These are phyloP conservation scores for Wickerhamomyces sydowiorum DNA, from an alignment of 805 yeast genomes.

Conservation along the genomic window DNA sequence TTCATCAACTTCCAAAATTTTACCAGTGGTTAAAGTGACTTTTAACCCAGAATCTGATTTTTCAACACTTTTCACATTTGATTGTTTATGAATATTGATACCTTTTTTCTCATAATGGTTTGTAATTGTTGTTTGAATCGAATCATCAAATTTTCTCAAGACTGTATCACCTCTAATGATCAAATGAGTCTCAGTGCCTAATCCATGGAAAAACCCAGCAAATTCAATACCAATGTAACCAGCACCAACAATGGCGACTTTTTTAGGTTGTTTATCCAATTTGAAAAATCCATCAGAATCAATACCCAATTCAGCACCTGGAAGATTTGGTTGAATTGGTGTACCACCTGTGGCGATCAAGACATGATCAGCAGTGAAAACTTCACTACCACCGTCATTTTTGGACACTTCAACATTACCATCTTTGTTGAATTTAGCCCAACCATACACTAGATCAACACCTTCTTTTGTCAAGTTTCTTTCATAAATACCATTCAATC, in stretches of 20 bases:
- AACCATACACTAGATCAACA: slow-evolving; percentile 82
- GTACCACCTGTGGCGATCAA: slow-evolving; percentile 93
- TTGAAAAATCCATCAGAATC: slow-evolving; percentile 90
- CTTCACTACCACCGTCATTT: slow-evolving; percentile 51
- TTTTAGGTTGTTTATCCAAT: slow-evolving; percentile 76
- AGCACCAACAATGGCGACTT: slow-evolving; percentile 94
- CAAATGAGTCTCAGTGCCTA: slow-evolving; percentile 82
- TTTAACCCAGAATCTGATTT: slow-evolving; percentile 43
- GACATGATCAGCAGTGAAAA: slow-evolving; percentile 74
- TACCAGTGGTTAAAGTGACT: slow-evolving; percentile 36
- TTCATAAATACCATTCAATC: slow-evolving; percentile 92
- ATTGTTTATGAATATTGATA: slow-evolving; percentile 67
- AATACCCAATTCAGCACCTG: slow-evolving; percentile 79
- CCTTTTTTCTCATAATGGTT: slow-evolving; percentile 79
- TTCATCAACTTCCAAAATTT: slow-evolving; percentile 61
- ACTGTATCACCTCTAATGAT: slow-evolving; percentile 90
- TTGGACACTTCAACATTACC: slow-evolving; percentile 77
- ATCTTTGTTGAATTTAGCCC: slow-evolving; percentile 66
- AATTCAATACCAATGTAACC: slow-evolving; percentile 97
- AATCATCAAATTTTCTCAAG: slow-evolving; percentile 79
- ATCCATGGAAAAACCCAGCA: slow-evolving; percentile 87
- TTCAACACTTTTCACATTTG: slow-evolving; percentile 45
- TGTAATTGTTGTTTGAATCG: slow-evolving; percentile 75
- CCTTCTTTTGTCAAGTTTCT: slow-evolving; percentile 83
- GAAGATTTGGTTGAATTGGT: slow-evolving; percentile 66